phyloP scores from a whole-genome alignment of 2,329 filamentous ascomycete species.

The Capronia americana region DNA sequence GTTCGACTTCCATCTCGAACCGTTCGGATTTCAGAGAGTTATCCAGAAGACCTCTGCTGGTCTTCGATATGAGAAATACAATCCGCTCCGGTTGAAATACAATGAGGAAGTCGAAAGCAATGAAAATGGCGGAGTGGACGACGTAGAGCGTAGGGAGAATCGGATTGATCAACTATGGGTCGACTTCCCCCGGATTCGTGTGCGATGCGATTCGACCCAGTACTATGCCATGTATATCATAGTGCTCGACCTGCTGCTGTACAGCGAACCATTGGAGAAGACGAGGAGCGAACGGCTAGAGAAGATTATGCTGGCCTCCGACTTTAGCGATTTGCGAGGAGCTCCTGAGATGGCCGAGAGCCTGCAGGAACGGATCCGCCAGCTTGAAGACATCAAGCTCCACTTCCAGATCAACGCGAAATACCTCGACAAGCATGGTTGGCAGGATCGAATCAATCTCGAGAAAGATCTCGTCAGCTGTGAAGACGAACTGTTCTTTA shows the following conservation, averaged over 20 bases:
- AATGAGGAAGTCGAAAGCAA: conserved; percentile 80
- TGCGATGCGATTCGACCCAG: conserved; percentile 95
- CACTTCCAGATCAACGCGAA: conserved; percentile 93
- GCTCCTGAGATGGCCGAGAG: conserved; percentile 91
- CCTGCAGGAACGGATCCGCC: conserved; percentile 88
- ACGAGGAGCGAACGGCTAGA: conserved; percentile 93
- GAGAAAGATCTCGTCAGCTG: conserved; percentile 87
- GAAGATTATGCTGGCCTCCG: conserved; percentile 98
- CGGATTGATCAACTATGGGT: conserved; percentile 97
- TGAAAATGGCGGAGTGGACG: conserved; percentile 49
- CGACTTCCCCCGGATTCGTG: conserved; percentile 90
- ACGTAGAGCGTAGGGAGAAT: conserved; percentile 65
- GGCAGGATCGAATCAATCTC: conserved; percentile 86
- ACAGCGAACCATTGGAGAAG: conserved; percentile 95
- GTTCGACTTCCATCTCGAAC: conserved; percentile 92
- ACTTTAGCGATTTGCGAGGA: conserved; percentile 95
- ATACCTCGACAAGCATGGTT: conserved; percentile 84
- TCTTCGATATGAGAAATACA: conserved; percentile 97
- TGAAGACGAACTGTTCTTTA: conserved; percentile 97
- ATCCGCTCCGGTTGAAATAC: conserved; percentile 93
- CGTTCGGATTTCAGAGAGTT: conserved; percentile 96
- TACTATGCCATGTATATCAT: conserved; percentile 99
- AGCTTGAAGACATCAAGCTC: conserved; percentile 93
- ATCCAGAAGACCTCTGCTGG: conserved; percentile 96
- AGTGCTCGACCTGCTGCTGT: conserved; percentile 91